A percentile compares a stretch with the other conserved stretches of the same genome.
Conservation (phyloP, 306 rosid genomes). For the Betula pendula region DNA sequence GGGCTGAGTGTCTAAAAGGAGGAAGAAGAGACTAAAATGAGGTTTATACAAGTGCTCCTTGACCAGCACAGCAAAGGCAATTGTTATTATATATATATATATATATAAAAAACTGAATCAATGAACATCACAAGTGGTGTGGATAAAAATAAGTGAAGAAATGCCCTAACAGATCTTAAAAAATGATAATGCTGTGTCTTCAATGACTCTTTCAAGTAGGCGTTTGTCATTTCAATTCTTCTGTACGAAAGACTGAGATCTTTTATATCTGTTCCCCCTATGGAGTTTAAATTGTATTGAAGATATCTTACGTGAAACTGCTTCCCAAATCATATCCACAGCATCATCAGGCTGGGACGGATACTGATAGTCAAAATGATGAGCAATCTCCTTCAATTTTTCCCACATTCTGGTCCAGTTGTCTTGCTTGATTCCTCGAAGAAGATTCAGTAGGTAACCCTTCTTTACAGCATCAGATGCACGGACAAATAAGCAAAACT, state of each 20-base stretch:
- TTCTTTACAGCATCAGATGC: conserved; percentile 59
- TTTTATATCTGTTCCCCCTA: conserved; percentile 61
- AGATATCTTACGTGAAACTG: conserved; percentile 59
- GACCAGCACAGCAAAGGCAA: not conserved
- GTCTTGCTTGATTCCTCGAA: conserved; percentile 54
- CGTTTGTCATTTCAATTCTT: conserved; percentile 26
- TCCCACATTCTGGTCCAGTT: conserved; percentile 85
- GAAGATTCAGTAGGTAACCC: conserved; percentile 70
- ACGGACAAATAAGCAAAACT: conserved; percentile 63
- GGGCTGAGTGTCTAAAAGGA: not conserved
- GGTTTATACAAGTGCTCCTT: not conserved
- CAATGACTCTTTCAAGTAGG: conserved; percentile 18
- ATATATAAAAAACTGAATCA: not conserved
- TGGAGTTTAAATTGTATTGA: conserved; percentile 41
- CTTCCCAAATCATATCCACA: conserved; percentile 82
- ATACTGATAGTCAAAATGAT: conserved; percentile 72
- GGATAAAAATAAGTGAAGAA: not conserved
- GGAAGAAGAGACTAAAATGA: not conserved
- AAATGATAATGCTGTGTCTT: conserved; percentile 14
- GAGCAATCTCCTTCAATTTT: conserved; percentile 60
- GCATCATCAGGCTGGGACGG: conserved; percentile 77
- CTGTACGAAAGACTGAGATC: conserved; percentile 46
- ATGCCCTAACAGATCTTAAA: not conserved
- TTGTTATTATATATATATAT: not conserved
- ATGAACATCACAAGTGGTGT: conserved; percentile 3